These are phyloP conservation scores for Lophium mytilinum DNA, from an alignment of 495 filamentous ascomycete species.

Conservation along the genomic window DNA sequence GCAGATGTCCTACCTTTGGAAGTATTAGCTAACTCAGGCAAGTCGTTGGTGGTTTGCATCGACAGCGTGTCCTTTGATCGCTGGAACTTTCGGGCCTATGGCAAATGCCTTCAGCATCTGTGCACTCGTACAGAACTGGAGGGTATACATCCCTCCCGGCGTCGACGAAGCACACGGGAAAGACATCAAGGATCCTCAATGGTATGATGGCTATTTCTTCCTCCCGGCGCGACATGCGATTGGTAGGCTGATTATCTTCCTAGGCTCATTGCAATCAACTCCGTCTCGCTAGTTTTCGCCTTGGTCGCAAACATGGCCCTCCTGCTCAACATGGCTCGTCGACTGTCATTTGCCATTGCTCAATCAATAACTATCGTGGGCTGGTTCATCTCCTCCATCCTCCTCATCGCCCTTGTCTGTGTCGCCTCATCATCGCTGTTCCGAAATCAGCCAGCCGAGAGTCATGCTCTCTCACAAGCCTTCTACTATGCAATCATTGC, in stretches of 20 bases:
- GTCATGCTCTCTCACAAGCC: conserved; percentile 57
- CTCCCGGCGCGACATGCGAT: background rate
- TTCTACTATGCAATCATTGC: conserved; percentile 79
- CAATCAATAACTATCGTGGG: conserved; percentile 60
- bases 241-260: background rate
- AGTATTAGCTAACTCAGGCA: conserved; percentile 3
- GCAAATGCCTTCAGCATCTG: conserved; percentile 77
- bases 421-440: conserved; percentile 45
- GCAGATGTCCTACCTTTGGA: background rate
- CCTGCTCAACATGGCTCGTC: conserved; percentile 65
- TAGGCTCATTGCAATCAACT: conserved; percentile 65
- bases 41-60: conserved; percentile 84
- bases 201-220: conserved; percentile 38
- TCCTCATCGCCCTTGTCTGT: conserved; percentile 53
- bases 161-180: conserved; percentile 40
- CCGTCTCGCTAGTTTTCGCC: conserved; percentile 61
- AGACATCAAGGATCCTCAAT: conserved; percentile 58
- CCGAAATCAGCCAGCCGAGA: conserved; percentile 33
- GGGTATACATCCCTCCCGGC: conserved; percentile 51
- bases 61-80: conserved; percentile 71
- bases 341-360: conserved; percentile 46
- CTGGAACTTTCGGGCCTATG: conserved; percentile 78
- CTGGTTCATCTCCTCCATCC: conserved; percentile 59
- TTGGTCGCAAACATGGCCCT: conserved; percentile 63
- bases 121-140: conserved; percentile 65